phyloP scores from a whole-genome alignment of 345 rosid genomes.

The Pistacia vera region DNA sequence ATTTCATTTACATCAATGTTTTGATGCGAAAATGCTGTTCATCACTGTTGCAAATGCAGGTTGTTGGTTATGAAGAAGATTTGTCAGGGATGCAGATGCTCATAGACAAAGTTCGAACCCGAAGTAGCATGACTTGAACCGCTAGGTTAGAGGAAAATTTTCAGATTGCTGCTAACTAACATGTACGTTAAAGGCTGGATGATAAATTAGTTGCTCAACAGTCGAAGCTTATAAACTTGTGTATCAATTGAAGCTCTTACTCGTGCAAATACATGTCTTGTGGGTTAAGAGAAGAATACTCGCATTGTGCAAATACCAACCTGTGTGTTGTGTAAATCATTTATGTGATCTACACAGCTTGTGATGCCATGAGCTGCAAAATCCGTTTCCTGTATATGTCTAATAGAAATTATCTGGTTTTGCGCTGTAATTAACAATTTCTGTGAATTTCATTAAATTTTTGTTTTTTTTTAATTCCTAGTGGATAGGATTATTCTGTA shows the following conservation, averaged over 20 bases:
- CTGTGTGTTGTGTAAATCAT: not conserved
- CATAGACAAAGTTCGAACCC: conserved; percentile 87
- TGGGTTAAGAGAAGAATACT: not conserved
- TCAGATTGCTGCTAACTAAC: not conserved
- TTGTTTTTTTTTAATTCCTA: too few species aligned
- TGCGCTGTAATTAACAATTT: not conserved
- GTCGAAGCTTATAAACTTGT: not conserved
- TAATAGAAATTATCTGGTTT: not conserved
- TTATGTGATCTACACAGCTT: not conserved
- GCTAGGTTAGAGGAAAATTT: not conserved
- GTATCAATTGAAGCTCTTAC: not conserved
- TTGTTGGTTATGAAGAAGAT: conserved; percentile 93
- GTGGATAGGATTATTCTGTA: too few species aligned
- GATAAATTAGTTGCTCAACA: not conserved
- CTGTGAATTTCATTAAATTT: not conserved
- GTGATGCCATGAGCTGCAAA: not conserved
- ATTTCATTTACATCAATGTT: not conserved
- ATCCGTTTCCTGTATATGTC: not conserved
- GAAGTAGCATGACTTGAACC: conserved; percentile 62
- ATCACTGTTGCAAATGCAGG: conserved; percentile 48
- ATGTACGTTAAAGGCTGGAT: not conserved
- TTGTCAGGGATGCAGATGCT: conserved; percentile 95
- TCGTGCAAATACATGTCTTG: not conserved
- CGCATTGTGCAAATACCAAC: too few species aligned
- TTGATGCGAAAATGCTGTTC: not conserved